Base-by-base conservation (phyloP, 495 filamentous ascomycete species). In the Penicillium waksmanii region DNA sequence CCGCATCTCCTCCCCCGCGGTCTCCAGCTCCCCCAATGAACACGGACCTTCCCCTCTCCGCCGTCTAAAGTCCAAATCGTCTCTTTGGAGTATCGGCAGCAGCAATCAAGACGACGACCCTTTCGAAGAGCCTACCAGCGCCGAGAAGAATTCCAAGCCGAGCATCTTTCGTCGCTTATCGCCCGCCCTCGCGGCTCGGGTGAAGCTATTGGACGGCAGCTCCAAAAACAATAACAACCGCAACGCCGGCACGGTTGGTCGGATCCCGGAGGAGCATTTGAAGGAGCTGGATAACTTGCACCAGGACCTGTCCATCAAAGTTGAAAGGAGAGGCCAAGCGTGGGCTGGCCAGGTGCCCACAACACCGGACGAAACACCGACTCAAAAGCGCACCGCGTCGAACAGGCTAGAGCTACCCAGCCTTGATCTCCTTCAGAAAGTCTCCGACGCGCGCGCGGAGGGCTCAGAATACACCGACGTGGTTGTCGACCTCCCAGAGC, bases 101-200 rank as follows among this genome's bases (percentile, higher is more conserved):
- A 77, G 66, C 56, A 61, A 69, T 15, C 65, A 71, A 65, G 74
- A 77, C 48, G 73, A 77, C 63, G 69, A 73, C 31, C 5, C 35
- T 48, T 56, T 66, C 1, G 47, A 49, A 38, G 68, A 76, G 18
- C 61, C 62, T 1, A 36, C 54, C 25, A 63, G 57, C 18, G 61
- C 66, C 25, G 71, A 76, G 34, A 76, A 73, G 47, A 66, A 62
- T 19, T 59, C 68, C 23, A 65, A 67, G 15, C 64, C 73, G 31
- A 74, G 71, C 31, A 73, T 80, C 58, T 71, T 79, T 51, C 76
- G 77, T 53, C 74, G 77, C 10, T 60, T 80, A 35, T 91, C 89
- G 27, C 89, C 90, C 43, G 89, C 88, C 21, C 80, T 93, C 19
- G 88, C 89, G 60, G 90, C 89, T 51, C 87, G 90, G 72, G 84